These are phyloP conservation scores for Boletus huronensis DNA, from an alignment of 768 basidiomycete species.

Conservation along the genomic window DNA sequence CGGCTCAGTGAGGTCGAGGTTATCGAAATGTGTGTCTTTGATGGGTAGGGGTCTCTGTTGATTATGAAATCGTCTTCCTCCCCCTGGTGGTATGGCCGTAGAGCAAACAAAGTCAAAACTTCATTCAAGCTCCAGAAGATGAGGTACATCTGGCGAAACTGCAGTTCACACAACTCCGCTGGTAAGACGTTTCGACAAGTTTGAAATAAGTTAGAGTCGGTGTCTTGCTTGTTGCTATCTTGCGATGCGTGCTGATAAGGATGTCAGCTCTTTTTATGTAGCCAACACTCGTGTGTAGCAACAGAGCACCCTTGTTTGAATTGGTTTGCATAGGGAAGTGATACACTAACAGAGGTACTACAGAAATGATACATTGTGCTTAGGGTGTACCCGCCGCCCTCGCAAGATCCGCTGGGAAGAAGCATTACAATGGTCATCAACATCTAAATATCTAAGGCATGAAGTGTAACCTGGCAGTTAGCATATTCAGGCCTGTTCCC, in stretches of 20 bases:
- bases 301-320: not conserved
- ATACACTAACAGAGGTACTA: not conserved
- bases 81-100: too few species aligned
- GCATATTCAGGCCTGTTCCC: constrained; percentile 4
- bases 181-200: too few species aligned
- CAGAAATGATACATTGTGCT: not conserved
- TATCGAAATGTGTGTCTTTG: too few species aligned
- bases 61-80: not conserved
- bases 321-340: not conserved
- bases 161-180: too few species aligned
- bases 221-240: too few species aligned
- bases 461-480: not conserved
- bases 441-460: not conserved
- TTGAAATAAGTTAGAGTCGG: too few species aligned
- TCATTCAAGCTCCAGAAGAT: not conserved
- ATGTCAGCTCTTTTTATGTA: not conserved
- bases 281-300: not conserved
- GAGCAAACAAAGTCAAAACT: not conserved
- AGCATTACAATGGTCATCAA: not conserved
- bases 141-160: not conserved
- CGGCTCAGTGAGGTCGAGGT: not conserved
- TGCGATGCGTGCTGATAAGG: too few species aligned
- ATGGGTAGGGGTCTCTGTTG: not conserved
- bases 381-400: not conserved
- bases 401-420: not conserved